Conservation (phyloP, 257 asterid species). For the Pogostemon cablin region DNA sequence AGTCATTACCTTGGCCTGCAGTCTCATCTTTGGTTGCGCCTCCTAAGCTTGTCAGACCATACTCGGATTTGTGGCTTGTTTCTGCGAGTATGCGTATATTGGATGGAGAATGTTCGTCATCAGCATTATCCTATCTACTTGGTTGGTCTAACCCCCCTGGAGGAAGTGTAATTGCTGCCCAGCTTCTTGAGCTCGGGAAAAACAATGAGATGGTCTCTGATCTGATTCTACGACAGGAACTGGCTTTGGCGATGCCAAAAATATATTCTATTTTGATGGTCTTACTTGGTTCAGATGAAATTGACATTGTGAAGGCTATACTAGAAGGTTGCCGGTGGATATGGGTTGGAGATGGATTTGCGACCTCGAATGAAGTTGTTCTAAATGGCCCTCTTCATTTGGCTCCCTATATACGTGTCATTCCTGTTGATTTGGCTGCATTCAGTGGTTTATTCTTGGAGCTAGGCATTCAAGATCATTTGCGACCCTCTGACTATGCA, state of each 20-base stretch:
- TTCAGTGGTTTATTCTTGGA: conserved; percentile 86
- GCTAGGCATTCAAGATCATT: conserved; percentile 75
- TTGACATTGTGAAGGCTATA: conserved; percentile 89
- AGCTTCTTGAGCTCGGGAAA: conserved; percentile 97
- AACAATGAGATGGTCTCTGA: conserved; percentile 81
- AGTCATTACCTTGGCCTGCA: conserved; percentile 87
- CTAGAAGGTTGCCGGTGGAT: conserved; percentile 95
- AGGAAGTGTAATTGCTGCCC: conserved; percentile 95
- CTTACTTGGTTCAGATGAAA: conserved; percentile 81
- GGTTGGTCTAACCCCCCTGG: conserved; percentile 97
- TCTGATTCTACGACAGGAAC: conserved; percentile 75
- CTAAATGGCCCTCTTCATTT: conserved; percentile 94
- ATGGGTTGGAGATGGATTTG: conserved; percentile 99
- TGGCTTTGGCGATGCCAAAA: conserved; percentile 94
- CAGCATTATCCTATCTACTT: conserved; percentile 75
- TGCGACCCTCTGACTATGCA: conserved; percentile 82
- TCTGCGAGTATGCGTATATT: conserved; percentile 97
- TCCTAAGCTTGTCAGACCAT: conserved; percentile 85
- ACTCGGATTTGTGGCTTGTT: conserved; percentile 87
- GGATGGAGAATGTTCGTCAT: conserved; percentile 93
- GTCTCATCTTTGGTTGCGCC: conserved; percentile 89
- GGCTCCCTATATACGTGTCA: conserved; percentile 92
- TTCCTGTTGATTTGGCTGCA: conserved; percentile 90
- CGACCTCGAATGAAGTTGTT: conserved; percentile 86
- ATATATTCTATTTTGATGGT: conserved; percentile 73